These are phyloP conservation scores for Lichtheimia corymbifera DNA, from an alignment of 371 early-diverging fungal genomes.

Conservation along the genomic window DNA sequence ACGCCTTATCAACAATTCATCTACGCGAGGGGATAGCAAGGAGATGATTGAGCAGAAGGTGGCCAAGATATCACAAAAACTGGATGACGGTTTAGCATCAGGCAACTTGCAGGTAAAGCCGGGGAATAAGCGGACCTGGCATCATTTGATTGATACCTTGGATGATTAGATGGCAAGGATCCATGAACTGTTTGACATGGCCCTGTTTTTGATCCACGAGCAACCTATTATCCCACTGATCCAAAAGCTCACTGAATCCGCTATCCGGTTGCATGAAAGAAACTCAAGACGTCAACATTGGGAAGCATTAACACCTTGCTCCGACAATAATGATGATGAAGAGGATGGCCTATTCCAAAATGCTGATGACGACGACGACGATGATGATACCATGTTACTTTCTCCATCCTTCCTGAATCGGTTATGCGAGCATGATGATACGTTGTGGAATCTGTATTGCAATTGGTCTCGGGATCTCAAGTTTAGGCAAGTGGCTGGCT, in stretches of 20 bases:
- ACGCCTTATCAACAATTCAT: background rate
- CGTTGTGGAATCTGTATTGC: constrained; percentile 3
- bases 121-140: background rate
- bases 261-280: background rate
- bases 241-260: background rate
- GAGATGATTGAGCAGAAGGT: background rate
- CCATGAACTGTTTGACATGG: constrained; percentile 1
- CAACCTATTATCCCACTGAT: background rate
- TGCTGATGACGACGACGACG: background rate
- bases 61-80: background rate
- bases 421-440: background rate
- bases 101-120: background rate
- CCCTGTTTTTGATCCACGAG: background rate
- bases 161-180: background rate
- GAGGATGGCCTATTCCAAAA: too few species aligned
- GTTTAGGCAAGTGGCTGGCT: constrained; percentile 1
- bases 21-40: background rate
- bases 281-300: background rate
- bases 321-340: background rate
- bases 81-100: background rate
- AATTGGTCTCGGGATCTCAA: constrained; percentile 7
- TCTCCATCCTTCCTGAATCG: background rate
- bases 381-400: background rate
- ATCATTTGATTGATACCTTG: background rate
- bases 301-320: background rate